Conservation (phyloP, 2,329 filamentous ascomycete genomes). For the Beauveria brongniartii region DNA sequence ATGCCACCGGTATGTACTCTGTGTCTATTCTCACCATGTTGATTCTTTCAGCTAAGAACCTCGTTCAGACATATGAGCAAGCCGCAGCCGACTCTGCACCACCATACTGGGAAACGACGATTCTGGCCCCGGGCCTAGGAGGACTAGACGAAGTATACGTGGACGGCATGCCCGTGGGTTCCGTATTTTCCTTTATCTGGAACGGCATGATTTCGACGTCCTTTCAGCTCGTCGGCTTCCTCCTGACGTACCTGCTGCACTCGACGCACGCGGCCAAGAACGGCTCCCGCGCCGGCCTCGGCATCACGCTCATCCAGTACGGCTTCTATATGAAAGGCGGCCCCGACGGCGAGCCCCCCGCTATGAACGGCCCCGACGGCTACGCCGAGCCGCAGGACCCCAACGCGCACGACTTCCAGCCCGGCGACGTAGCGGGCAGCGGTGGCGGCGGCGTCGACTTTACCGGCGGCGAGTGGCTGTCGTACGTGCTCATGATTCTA, state of each 20-base stretch:
- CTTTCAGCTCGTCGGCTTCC: slow-evolving; percentile 93
- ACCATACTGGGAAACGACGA: slow-evolving; percentile 98
- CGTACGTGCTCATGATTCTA: slow-evolving; percentile 90
- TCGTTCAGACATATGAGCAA: slow-evolving; percentile 83
- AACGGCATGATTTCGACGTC: slow-evolving; percentile 96
- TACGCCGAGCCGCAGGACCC: slow-evolving; percentile 73
- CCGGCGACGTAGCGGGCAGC: slow-evolving; percentile 52
- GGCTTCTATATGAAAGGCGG: slow-evolving; percentile 87
- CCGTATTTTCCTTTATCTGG: slow-evolving; percentile 81
- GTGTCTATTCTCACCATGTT: neutral
- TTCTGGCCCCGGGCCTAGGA: slow-evolving; percentile 82
- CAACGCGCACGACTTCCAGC: slow-evolving; percentile 83
- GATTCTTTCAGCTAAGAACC: neutral
- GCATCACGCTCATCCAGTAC: slow-evolving; percentile 91
- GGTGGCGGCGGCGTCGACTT: slow-evolving; percentile 47
- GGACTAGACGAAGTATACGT: slow-evolving; percentile 95
- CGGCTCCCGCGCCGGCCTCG: slow-evolving; percentile 86
- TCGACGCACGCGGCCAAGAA: slow-evolving; percentile 98
- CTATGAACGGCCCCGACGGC: slow-evolving; percentile 43
- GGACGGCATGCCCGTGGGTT: slow-evolving; percentile 88
- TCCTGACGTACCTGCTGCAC: slow-evolving; percentile 95
- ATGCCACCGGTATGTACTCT: slow-evolving; percentile 70
- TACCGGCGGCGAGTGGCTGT: slow-evolving; percentile 75
- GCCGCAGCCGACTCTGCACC: slow-evolving; percentile 92
- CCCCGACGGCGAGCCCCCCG: slow-evolving; percentile 33